Conservation (phyloP, 306 rosid genomes). For the Cicer arietinum region DNA sequence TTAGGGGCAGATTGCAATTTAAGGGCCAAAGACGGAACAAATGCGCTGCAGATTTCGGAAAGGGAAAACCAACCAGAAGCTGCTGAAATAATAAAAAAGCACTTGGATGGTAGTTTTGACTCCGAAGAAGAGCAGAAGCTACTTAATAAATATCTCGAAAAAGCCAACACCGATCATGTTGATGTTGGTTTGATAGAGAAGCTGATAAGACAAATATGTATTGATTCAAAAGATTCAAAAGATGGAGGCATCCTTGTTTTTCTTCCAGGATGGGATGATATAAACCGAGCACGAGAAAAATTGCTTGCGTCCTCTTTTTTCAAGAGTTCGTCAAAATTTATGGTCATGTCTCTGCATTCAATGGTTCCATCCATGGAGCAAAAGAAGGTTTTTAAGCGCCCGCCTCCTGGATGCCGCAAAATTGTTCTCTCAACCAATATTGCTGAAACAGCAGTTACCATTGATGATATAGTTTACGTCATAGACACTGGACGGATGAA, state of each 20-base stretch:
- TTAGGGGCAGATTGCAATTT: conserved; percentile 76
- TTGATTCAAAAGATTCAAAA: conserved; percentile 77
- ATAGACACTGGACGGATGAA: conserved; percentile 91
- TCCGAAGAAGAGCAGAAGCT: conserved; percentile 54
- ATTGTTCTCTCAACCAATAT: conserved; percentile 92
- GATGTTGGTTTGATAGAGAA: conserved; percentile 77
- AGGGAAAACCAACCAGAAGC: conserved; percentile 64
- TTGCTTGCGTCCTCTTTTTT: conserved; percentile 64
- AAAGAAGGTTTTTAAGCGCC: conserved; percentile 71
- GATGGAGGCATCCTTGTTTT: conserved; percentile 95
- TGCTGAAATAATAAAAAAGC: conserved; percentile 64
- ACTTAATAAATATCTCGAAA: conserved; percentile 65
- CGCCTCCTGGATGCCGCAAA: conserved; percentile 81
- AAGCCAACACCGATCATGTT: conserved; percentile 65
- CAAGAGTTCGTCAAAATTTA: conserved; percentile 56
- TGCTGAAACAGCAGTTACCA: conserved; percentile 95
- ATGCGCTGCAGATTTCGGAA: conserved; percentile 75
- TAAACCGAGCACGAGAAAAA: conserved; percentile 71
- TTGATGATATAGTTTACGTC: conserved; percentile 94
- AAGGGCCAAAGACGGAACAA: conserved; percentile 70
- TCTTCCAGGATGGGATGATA: conserved; percentile 98
- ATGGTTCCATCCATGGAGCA: conserved; percentile 83
- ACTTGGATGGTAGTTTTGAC: conserved; percentile 58
- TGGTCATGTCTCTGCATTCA: conserved; percentile 78
- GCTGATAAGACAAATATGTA: conserved; percentile 73